Percentiles rank a stretch among this genome's conserved stretches.
These are phyloP conservation scores for Talaromyces sp. DNA, from an alignment of 2,329 filamentous ascomycete genomes.

Conservation along the genomic window DNA sequence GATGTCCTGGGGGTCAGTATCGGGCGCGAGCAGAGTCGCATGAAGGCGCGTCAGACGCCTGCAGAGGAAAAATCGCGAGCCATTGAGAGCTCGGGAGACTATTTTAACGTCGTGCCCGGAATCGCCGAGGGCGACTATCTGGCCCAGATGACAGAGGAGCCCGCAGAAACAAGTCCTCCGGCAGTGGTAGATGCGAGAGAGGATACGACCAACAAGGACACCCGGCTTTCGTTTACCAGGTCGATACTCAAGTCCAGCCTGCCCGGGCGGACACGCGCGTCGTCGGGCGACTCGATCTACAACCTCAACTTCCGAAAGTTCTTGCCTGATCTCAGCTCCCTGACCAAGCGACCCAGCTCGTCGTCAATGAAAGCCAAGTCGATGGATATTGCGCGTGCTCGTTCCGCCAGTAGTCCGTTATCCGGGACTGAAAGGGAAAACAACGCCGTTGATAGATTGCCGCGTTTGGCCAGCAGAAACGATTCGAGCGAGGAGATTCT, in stretches of 20 bases:
- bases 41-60: conserved; percentile 55
- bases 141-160: conserved; percentile 28
- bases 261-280: conserved; percentile 29
- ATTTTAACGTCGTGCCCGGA: conserved; percentile 41
- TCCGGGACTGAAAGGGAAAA: conserved; percentile 9
- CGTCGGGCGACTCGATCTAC: conserved; percentile 29
- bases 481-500: conserved; percentile 26
- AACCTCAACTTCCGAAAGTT: conserved; percentile 29
- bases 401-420: conserved; percentile 8
- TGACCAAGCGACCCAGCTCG: conserved; percentile 27
- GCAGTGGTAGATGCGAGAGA: neutral
- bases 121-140: conserved; percentile 21
- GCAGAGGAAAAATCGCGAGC: conserved; percentile 56
- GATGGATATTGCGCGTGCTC: conserved; percentile 11
- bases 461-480: neutral
- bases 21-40: conserved; percentile 51
- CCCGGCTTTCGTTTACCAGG: conserved; percentile 1
- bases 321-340: conserved; percentile 29
- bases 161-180: conserved; percentile 16
- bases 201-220: conserved; percentile 11
- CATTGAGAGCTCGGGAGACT: conserved; percentile 46
- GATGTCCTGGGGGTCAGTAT: conserved; percentile 57
- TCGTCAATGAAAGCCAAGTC: conserved; percentile 21
- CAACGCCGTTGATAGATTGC: conserved; percentile 8
- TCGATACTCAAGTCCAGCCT: conserved; percentile 15